A percentile compares a stretch with the other conserved stretches of the same genome.
Conservation (phyloP, 768 basidiomycete genomes). For the Pisolithus orientalis region DNA sequence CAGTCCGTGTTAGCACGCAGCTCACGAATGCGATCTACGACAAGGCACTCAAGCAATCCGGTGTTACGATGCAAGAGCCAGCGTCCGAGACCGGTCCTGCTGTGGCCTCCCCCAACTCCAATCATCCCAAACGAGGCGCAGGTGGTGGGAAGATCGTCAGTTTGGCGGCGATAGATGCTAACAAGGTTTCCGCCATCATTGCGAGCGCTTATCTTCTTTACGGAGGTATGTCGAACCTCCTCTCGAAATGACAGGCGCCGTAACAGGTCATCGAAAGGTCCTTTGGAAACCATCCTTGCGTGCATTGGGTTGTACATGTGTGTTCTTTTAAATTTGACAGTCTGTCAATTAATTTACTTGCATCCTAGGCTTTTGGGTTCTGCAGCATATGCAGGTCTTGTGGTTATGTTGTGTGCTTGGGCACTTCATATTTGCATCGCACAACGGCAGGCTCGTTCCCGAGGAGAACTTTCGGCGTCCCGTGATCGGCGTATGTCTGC, state of each 20-base stretch:
- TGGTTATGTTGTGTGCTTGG: constrained; percentile 33
- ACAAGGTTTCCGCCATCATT: constrained; percentile 43
- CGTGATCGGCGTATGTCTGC: constrained; percentile 41
- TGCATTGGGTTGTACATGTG: constrained; percentile 73
- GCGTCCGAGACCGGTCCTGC: no score
- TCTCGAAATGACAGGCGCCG: neutral
- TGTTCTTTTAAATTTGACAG: neutral
- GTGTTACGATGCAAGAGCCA: no score
- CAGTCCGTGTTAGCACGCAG: constrained; percentile 38
- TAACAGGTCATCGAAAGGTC: constrained; percentile 34
- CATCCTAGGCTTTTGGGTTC: constrained; percentile 48
- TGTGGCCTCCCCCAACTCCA: constrained; percentile 2
- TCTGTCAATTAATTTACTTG: neutral
- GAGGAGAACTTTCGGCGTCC: constrained; percentile 25
- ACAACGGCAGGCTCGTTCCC: constrained; percentile 31
- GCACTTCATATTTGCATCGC: constrained; percentile 38
- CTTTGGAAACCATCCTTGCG: constrained; percentile 74
- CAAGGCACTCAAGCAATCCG: constrained; percentile 45
- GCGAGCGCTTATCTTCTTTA: constrained; percentile 57
- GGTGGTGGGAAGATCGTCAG: constrained; percentile 82
- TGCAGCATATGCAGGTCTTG: constrained; percentile 51
- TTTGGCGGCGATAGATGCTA: constrained; percentile 71
- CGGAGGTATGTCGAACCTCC: constrained; percentile 37
- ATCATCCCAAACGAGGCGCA: constrained; percentile 58
- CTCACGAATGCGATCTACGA: constrained; percentile 50